Evolutionary conservation across 345 rosid species (phyloP), one percentile per base, ranked within the genome.

Genomic region (Raphanus sativus): DNA sequence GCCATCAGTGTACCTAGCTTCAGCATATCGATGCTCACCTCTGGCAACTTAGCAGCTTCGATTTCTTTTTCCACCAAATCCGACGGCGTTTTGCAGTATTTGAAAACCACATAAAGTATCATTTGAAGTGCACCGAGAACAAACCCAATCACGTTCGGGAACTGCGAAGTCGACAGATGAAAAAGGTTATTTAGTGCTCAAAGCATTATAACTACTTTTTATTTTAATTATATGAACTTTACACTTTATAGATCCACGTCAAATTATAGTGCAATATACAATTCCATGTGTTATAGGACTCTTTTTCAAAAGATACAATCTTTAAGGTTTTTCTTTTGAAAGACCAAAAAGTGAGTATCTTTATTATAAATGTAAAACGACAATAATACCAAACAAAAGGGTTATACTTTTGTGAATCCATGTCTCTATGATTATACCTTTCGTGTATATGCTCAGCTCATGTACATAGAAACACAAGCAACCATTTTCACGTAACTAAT

Each of bases 91-190:
- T 83, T 83, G 70, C 77, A 73, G 34, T 82, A 83, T 79, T 75
- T 86, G 54, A 74, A 88, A 13, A 86, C 71, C 56, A 80, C 71
- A 56, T 88, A 88, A 9, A 88, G 68, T 17, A 82, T 62, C 91
- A 88, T 88, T 75, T 88, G 91, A 40, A 82, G 79, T 38, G 86
- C 40, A 29, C 91, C 91, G 8, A 88, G 86, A 4, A 15, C 13
- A 36, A 86, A 75, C 2, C 91, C 91, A 26, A 88, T 34, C 74
- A 85, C 80, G 65, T 88, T 88, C 1, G 91, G 91, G 67, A 86
- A 62, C 91, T 88, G 84, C 29, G 13, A 32, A 34, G 65, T 29
- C 15, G 40, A 58, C 13, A 36, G 10, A 52, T 16, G 6, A 60
- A 42, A 24, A 13, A 28, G 30, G 2, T 77, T 28, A 40, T 56